These are phyloP conservation scores for Aspergillus conjunctus DNA, from an alignment of 495 filamentous ascomycete genomes.

Conservation along the genomic window DNA sequence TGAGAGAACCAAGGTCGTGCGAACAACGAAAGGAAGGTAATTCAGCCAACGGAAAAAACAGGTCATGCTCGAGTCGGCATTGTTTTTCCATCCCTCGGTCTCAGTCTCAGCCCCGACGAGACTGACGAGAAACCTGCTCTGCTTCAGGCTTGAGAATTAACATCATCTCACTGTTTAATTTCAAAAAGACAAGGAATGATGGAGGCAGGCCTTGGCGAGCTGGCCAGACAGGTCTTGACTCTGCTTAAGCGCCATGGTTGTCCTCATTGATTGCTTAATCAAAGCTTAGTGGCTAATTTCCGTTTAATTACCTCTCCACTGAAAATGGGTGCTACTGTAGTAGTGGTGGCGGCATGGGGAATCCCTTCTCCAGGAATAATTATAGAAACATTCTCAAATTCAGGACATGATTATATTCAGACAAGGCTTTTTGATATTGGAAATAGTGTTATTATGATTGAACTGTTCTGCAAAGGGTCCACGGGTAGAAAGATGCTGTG, in stretches of 20 bases:
- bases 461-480: too few species aligned
- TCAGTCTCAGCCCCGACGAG: not conserved
- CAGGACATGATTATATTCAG: not conserved
- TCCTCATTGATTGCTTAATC: conserved; percentile 26
- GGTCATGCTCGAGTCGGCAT: not conserved
- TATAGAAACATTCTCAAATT: not conserved
- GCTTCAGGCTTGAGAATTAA: not conserved
- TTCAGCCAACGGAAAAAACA: too few species aligned
- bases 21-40: too few species aligned
- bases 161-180: not conserved
- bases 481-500: not conserved
- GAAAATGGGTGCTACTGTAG: not conserved
- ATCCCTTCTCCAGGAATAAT: not conserved
- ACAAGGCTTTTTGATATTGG: too few species aligned
- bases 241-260: conserved; percentile 17
- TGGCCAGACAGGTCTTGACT: conserved; percentile 19
- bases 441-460: too few species aligned
- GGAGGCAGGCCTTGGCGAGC: conserved; percentile 10
- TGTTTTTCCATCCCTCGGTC: not conserved
- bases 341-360: not conserved
- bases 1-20: too few species aligned
- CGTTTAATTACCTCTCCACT: too few species aligned
- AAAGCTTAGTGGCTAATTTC: conserved; percentile 18
- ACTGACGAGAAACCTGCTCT: conserved; percentile 3
- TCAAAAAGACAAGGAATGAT: not conserved